phyloP scores from a whole-genome alignment of 2,329 filamentous ascomycete species.

The Alternaria consortialis region DNA sequence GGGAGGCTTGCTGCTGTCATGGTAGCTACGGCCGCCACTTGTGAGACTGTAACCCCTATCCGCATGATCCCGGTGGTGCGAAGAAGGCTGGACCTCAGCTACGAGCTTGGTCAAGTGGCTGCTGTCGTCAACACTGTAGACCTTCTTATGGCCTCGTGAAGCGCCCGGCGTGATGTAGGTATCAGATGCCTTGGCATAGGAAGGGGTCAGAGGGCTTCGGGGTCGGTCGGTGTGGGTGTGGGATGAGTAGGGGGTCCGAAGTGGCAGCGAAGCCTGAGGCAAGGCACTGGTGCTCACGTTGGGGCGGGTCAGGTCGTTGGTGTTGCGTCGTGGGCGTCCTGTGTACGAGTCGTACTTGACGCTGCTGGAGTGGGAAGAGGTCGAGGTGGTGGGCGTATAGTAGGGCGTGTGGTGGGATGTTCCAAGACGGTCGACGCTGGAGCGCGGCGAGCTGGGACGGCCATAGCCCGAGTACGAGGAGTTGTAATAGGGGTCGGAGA shows the following conservation, averaged over 20 bases:
- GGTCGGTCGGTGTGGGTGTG: constrained; percentile 44
- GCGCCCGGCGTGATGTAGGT: constrained; percentile 50
- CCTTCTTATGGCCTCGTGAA: constrained; percentile 54
- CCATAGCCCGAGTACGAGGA: constrained; percentile 34
- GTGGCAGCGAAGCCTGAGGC: constrained; percentile 38
- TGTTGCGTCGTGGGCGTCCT: constrained; percentile 57
- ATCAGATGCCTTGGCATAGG: constrained; percentile 45
- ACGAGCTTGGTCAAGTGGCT: constrained; percentile 49
- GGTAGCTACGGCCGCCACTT: constrained; percentile 45
- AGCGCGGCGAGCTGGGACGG: constrained; percentile 45
- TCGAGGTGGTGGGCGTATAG: constrained; percentile 37
- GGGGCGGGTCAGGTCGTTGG: constrained; percentile 49
- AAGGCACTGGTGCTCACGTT: constrained; percentile 46
- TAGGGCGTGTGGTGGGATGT: constrained; percentile 29
- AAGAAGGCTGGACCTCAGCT: constrained; percentile 49
- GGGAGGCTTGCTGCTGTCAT: constrained; percentile 35
- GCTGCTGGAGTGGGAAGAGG: constrained; percentile 38
- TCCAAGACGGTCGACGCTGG: constrained; percentile 45
- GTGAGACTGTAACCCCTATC: constrained; percentile 37
- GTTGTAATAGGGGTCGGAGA: constrained; percentile 46
- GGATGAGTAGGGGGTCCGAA: constrained; percentile 40
- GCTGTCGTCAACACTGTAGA: constrained; percentile 60
- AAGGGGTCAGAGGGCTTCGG: constrained; percentile 53
- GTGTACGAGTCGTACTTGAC: constrained; percentile 56
- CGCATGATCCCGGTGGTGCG: constrained; percentile 37